Percentiles rank a stretch among this genome's conserved stretches.
phyloP scores from a whole-genome alignment of 441 rosid genomes.

The Hypseocharis bilobata region DNA sequence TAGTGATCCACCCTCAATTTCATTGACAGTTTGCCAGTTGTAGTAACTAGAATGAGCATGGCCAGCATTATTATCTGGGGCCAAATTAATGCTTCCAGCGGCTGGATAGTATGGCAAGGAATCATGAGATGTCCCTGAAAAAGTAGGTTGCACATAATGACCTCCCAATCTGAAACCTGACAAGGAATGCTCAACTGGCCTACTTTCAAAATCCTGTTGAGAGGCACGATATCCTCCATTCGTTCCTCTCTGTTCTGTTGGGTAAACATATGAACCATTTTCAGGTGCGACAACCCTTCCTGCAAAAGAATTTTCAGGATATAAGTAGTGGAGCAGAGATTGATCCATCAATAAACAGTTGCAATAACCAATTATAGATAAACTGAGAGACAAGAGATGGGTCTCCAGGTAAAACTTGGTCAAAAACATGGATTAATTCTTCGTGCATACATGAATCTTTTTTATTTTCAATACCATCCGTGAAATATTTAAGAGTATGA shows the following conservation, averaged over 20 bases:
- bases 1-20: slow-evolving; percentile 20
- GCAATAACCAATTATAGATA: not conserved
- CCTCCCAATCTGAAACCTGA: slow-evolving; percentile 19
- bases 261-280: slow-evolving; percentile 19
- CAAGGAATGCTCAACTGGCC: slow-evolving; percentile 19
- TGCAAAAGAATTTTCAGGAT: slow-evolving; percentile 11
- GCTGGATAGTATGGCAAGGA: slow-evolving; percentile 19
- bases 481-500: no score
- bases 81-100: slow-evolving; percentile 18
- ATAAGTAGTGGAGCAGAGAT: slow-evolving; percentile 8
- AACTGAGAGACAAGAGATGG: no score
- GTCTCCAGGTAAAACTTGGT: no score
- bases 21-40: slow-evolving; percentile 14
- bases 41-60: slow-evolving; percentile 11
- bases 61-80: slow-evolving; percentile 19
- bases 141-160: slow-evolving; percentile 11
- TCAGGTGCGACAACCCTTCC: slow-evolving; percentile 25
- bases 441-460: no score
- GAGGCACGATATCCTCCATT: slow-evolving; percentile 15
- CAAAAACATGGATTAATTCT: no score
- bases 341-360: not conserved
- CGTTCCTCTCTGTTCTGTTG: slow-evolving; percentile 13
- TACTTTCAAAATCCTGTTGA: slow-evolving; percentile 11
- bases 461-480: no score
- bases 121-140: slow-evolving; percentile 16